Base-by-base conservation (phyloP, 2,329 filamentous ascomycete genomes). In the Lithohypha guttulata region DNA sequence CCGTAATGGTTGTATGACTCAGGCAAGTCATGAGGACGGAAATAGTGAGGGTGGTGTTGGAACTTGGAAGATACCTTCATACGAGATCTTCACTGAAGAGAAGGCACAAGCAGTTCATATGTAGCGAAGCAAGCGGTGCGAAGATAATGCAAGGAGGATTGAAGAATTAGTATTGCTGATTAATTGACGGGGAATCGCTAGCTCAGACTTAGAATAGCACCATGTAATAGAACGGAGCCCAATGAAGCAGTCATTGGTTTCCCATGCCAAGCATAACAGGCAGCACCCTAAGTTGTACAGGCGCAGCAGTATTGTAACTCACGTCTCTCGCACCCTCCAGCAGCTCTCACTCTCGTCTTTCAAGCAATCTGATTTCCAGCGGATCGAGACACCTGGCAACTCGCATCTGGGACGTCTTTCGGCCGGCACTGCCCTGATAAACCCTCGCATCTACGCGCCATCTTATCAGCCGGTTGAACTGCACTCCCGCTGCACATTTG, bases 401-500 rank as follows among this genome's bases (percentile, higher is more conserved):
- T 26, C 33, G 19, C 27, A 30, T 39, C 20, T 15, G 35, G 20
- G 31, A n/a, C n/a, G n/a, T n/a, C 35, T 31, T 39, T 39, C 15
- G 20, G 10, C 26, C 35, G 35, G 35, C 35, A 39, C 35, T 21
- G 35, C 35, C 35, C 35, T 17, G 35, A 22, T 14, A 17, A 15
- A n/a, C 31, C 6, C 15, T 34, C 15, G 18, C 26, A 21, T 17
- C 18, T 18, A 14, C 35, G n/a, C n/a, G n/a, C 26, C 26, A 39
- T 37, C 34, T 37, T 28, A 36, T 37, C 34, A 20, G 21, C 34
- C 26, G 15, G n/a, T n/a, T n/a, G n/a, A n/a, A n/a, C n/a, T n/a
- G n/a, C 4, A 13, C 6, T 30, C 35, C 31, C 26, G 18, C 23
- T 39, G 35, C 35, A 39, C 35, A 39, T 39, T 39, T 39, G 35